Base-by-base conservation (phyloP, 176 grass and related monocot species). In the Elymus sibiricus region DNA sequence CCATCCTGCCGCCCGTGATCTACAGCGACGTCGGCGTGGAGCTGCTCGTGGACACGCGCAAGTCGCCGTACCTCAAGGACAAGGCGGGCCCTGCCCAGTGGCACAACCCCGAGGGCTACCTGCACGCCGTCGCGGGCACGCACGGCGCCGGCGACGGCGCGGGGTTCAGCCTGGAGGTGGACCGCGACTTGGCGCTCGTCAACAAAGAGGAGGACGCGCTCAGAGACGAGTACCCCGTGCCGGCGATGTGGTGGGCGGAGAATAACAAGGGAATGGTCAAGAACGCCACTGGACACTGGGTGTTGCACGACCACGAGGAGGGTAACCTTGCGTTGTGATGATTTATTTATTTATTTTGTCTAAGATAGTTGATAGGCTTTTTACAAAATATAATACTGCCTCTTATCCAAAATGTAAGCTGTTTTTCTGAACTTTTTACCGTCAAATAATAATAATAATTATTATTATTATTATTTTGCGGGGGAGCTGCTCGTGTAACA, bases 21-120 rank as follows among this genome's bases (percentile, higher is more conserved):
- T 98, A 94, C 82, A 80, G 42, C 17, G 92, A 96, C 76, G 92
- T 96, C 2, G 97, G 97, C 43, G 76, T 46, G 73, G 92, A 96
- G 89, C 79, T 98, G 25, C 74, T 66, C 9, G 70, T 98, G n/a
- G 94, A 98, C 89, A 94, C 86, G 32, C 81, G 6, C 40, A 88
- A 78, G 70, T 98, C 97, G 7, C 90, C 90, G 35, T 88, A 92
- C 86, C 62, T 96, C 28, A 96, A 91, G 90, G 21, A 22, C 3
- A 88, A 84, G 1, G 88, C 44, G 2, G 87, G 90, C 51, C 80
- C 86, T 2, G 63, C 22, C 9, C 76, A 67, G 11, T 94, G 94
- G 94, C 94, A 99, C 91, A 88, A 83, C 83, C 83, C 96, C 53
- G 94, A 99, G 90, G 82, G 87, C 35, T 96, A 94, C 88, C 31